Percentiles rank a stretch among this genome's conserved stretches.
Conservation (phyloP, 305 asterid genomes). For the Fraxinus platypoda region DNA sequence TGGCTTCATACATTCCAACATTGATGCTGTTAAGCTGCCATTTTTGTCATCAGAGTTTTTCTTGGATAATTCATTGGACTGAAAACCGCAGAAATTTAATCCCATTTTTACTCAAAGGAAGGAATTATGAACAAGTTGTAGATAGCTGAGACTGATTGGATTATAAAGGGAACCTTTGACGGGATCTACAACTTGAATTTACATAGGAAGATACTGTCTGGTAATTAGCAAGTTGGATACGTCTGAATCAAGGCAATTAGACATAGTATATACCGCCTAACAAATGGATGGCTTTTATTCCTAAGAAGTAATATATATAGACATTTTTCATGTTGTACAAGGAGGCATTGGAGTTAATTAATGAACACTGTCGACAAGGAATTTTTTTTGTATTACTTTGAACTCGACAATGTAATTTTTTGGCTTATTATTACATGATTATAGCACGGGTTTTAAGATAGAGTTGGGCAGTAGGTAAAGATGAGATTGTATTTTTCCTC, state of each 20-base stretch:
- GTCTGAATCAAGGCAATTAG: not conserved
- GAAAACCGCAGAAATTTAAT: slow-evolving; percentile 20
- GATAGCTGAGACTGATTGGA: not conserved
- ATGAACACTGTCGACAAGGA: not conserved
- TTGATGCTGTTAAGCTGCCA: slow-evolving; percentile 18
- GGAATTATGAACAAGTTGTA: not conserved
- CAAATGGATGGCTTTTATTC: not conserved
- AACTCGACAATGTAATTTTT: not conserved
- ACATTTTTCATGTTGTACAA: not conserved
- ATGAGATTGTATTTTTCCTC: not conserved
- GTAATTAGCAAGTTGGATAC: not conserved
- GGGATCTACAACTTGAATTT: slow-evolving; percentile 9
- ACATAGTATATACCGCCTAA: slow-evolving; percentile 21
- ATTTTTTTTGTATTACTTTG: not conserved
- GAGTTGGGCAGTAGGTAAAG: not conserved
- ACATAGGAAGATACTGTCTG: slow-evolving; percentile 18
- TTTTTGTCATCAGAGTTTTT: slow-evolving; percentile 13
- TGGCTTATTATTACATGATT: not conserved
- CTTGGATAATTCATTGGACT: slow-evolving; percentile 11
- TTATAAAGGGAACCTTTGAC: slow-evolving; percentile 8
- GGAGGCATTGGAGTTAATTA: not conserved
- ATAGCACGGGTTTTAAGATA: not conserved
- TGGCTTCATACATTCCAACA: slow-evolving; percentile 29
- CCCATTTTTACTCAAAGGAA: slow-evolving; percentile 27
- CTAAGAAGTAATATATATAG: not conserved